These are phyloP conservation scores for Monarda citriodora DNA, from an alignment of 305 asterid genomes.

Conservation along the genomic window DNA sequence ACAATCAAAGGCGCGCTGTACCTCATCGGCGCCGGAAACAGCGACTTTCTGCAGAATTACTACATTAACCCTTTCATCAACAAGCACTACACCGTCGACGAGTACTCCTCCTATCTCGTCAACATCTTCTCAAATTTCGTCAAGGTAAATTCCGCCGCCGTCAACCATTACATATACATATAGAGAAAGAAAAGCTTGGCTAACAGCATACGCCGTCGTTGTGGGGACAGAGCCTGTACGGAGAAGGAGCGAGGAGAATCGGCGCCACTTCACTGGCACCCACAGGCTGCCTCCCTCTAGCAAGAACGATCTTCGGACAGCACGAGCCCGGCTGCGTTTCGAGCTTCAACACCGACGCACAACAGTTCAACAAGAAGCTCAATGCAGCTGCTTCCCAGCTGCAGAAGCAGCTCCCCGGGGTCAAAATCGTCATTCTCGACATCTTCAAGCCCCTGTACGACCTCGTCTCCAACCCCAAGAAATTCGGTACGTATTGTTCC, in stretches of 20 bases:
- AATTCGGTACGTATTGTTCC: constrained; percentile 26
- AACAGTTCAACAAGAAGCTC: constrained; percentile 67
- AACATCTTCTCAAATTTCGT: constrained; percentile 51
- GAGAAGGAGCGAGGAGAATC: constrained; percentile 81
- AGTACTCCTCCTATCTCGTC: constrained; percentile 63
- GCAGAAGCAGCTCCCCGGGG: constrained; percentile 57
- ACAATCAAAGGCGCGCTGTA: constrained; percentile 64
- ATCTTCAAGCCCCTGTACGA: constrained; percentile 76
- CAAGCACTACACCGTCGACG: constrained; percentile 68
- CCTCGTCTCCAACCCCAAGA: constrained; percentile 52
- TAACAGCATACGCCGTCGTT: not conserved
- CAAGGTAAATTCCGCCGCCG: too few relatives aligned
- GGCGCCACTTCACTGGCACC: constrained; percentile 94
- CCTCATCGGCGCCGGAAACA: constrained; percentile 65
- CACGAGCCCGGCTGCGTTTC: constrained; percentile 76
- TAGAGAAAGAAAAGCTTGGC: not conserved
- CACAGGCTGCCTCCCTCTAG: constrained; percentile 76
- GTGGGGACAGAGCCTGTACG: constrained; percentile 51
- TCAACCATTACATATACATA: too few relatives aligned
- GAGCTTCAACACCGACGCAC: constrained; percentile 72
- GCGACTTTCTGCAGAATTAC: constrained; percentile 84
- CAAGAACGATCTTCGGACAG: constrained; percentile 68
- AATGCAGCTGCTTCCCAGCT: constrained; percentile 59
- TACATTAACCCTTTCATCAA: constrained; percentile 72
- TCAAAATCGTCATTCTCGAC: constrained; percentile 77